Evolutionary conservation across 2,329 filamentous ascomycete genomes (phyloP).

Genomic region (Aurifilum marmelostoma): DNA sequence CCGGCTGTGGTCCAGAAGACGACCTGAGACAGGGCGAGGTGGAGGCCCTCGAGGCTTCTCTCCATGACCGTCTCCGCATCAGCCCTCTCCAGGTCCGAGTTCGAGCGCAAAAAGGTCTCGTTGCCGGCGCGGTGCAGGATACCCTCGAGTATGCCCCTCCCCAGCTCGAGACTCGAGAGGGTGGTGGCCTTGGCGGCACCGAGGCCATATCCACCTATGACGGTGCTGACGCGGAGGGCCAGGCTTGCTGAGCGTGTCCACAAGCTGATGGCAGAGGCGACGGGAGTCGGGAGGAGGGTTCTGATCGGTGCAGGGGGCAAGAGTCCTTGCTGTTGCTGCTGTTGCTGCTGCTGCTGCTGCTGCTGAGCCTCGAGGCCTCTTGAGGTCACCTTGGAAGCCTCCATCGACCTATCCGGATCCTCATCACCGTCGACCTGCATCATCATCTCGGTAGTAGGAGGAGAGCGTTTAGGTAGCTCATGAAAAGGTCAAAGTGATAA

Average conservation of each 20-base stretch:
- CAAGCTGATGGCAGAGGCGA: constrained; percentile 63
- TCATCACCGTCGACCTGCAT: not conserved
- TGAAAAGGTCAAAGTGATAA: not conserved
- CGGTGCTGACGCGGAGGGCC: constrained; percentile 55
- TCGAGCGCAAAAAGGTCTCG: constrained; percentile 50
- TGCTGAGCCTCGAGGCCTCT: constrained; percentile 15
- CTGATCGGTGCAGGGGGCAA: constrained; percentile 35
- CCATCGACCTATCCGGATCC: not conserved
- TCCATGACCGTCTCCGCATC: constrained; percentile 62
- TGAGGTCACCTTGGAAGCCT: not conserved
- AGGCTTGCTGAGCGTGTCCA: constrained; percentile 63
- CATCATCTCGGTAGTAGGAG: constrained; percentile 3
- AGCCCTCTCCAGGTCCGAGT: constrained; percentile 50
- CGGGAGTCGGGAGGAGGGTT: constrained; percentile 59
- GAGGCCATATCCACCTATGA: constrained; percentile 56
- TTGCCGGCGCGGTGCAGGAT: constrained; percentile 57
- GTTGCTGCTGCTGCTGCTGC: not conserved
- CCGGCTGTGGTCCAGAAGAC: constrained; percentile 65
- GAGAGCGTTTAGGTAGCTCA: not conserved
- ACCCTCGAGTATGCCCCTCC: constrained; percentile 57
- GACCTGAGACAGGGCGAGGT: constrained; percentile 59
- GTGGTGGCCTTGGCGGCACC: constrained; percentile 59
- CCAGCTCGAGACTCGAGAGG: constrained; percentile 60
- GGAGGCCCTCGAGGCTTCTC: constrained; percentile 58
- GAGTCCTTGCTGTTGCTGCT: constrained; percentile 2